A percentile compares a stretch with the other conserved stretches of the same genome.
Evolutionary conservation across 2,329 filamentous ascomycete genomes (phyloP).

Genomic region (Nemania sp.): DNA sequence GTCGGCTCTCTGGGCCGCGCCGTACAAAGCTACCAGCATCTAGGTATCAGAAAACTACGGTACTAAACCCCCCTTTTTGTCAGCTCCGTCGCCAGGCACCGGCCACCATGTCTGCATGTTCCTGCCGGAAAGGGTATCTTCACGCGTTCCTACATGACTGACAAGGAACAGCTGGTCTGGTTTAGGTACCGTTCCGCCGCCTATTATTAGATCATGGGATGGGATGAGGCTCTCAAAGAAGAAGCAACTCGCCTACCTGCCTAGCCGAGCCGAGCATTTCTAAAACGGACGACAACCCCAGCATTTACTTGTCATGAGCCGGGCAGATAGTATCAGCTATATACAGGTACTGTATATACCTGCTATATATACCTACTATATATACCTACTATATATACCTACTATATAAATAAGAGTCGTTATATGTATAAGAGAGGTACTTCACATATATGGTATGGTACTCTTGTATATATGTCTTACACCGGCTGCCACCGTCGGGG

Average conservation of each 20-base stretch:
- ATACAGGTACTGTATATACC: too few species aligned
- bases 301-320: background rate
- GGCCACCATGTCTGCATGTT: conserved; percentile 1
- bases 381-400: too few species aligned
- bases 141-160: conserved; percentile 11
- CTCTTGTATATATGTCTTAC: too few species aligned
- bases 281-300: conserved; percentile 11
- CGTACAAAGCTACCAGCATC: background rate
- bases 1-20: background rate
- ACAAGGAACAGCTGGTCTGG: conserved; percentile 7
- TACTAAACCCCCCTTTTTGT: background rate
- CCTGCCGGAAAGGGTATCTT: conserved; percentile 3
- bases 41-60: too few species aligned
- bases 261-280: background rate
- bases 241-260: background rate
- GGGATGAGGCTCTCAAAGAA: conserved; percentile 15
- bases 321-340: too few species aligned
- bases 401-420: too few species aligned
- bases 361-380: too few species aligned
- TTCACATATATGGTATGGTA: too few species aligned
- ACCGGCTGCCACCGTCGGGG: background rate
- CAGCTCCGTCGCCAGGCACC: background rate
- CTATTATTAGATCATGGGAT: conserved; percentile 22
- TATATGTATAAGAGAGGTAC: too few species aligned
- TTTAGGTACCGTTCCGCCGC: conserved; percentile 16